Evolutionary conservation across 129 eudicot species (phyloP).

Genomic region (Daucus carota): DH1_v3.0 NC_030385.2:11219001-11219500

Average conservation of each 20-base stretch:
- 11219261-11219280: background rate
- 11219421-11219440: slow-evolving; percentile 48
- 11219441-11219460: slow-evolving; percentile 8
- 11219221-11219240: background rate
- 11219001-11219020: no score
- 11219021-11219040: no score
- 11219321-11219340: background rate
- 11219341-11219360: slow-evolving; percentile 72
- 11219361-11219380: slow-evolving; percentile 44
- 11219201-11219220: background rate
- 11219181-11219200: no score
- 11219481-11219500: background rate
- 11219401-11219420: slow-evolving; percentile 62
- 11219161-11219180: no score
- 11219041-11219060: no score
- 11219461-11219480: background rate
- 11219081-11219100: no score
- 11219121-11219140: background rate
- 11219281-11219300: background rate
- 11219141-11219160: background rate
- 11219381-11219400: slow-evolving; percentile 42
- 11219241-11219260: background rate
- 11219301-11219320: background rate
- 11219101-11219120: no score
- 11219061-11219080: no score